A percentile compares a stretch with the other conserved stretches of the same genome.
These are phyloP conservation scores for Ascochyta fabae DNA, from an alignment of 2,329 filamentous ascomycete species.

Conservation along the genomic window DNA sequence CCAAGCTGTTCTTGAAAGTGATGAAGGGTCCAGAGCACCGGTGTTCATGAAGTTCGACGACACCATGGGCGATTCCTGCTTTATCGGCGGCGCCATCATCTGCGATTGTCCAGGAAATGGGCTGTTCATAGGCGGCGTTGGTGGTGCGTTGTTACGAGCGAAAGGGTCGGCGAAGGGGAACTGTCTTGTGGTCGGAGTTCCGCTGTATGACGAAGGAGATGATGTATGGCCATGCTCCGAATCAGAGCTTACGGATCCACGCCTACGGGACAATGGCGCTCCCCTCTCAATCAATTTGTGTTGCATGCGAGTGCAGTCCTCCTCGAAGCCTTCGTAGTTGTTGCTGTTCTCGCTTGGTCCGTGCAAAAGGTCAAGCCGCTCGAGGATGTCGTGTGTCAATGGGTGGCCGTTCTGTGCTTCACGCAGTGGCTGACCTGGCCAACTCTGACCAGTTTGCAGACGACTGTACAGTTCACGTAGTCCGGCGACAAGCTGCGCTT, in stretches of 20 bases:
- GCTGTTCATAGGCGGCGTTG: conserved; percentile 49
- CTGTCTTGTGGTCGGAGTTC: conserved; percentile 47
- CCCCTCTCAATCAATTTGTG: conserved; percentile 61
- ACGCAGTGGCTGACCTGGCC: conserved; percentile 62
- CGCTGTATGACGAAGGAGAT: conserved; percentile 44
- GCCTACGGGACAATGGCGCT: conserved; percentile 59
- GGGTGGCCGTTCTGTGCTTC: conserved; percentile 62
- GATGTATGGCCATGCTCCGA: conserved; percentile 61
- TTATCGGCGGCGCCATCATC: conserved; percentile 35
- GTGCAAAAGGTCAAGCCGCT: conserved; percentile 64
- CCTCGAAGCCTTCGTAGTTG: conserved; percentile 63
- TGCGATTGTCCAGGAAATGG: conserved; percentile 47
- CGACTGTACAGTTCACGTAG: conserved; percentile 67
- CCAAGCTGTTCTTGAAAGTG: conserved; percentile 40
- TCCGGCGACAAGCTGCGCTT: conserved; percentile 65
- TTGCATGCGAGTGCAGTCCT: conserved; percentile 63
- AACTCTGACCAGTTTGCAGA: conserved; percentile 59
- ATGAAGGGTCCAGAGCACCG: conserved; percentile 39
- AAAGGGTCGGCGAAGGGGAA: conserved; percentile 42
- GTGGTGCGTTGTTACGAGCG: conserved; percentile 42
- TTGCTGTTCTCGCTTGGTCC: conserved; percentile 54
- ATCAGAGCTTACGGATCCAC: conserved; percentile 63
- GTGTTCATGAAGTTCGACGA: conserved; percentile 40
- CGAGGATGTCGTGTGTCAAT: conserved; percentile 68
- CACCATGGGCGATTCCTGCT: conserved; percentile 41